These are phyloP conservation scores for Naganishia liquefaciens DNA, from an alignment of 1,284 basidiomycete species.

Conservation along the genomic window DNA sequence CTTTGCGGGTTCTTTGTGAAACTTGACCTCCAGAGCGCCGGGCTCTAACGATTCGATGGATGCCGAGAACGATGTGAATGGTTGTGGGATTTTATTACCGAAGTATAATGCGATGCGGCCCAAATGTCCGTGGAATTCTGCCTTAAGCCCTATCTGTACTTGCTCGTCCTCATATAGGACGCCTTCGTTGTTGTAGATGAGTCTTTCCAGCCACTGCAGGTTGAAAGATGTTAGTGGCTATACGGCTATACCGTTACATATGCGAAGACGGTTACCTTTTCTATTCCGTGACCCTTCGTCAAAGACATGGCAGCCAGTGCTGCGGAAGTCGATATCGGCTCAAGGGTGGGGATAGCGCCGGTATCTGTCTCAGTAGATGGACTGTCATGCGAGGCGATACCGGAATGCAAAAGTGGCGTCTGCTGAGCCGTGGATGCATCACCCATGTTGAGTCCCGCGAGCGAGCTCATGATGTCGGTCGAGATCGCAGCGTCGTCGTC, in stretches of 20 bases:
- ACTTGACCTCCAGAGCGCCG: constrained; percentile 72
- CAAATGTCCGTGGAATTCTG: constrained; percentile 87
- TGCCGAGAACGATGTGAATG: constrained; percentile 85
- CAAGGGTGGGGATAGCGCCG: constrained; percentile 33
- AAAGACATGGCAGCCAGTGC: constrained; percentile 48
- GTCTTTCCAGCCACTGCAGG: constrained; percentile 74
- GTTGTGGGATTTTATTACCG: constrained; percentile 87
- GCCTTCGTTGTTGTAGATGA: constrained; percentile 78
- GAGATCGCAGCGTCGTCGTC: constrained; percentile 41
- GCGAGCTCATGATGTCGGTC: constrained; percentile 69
- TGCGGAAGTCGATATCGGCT: constrained; percentile 29
- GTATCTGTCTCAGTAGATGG: constrained; percentile 1
- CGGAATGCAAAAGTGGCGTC: constrained; percentile 39
- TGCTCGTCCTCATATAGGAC: constrained; percentile 94
- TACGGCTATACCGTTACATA: neutral
- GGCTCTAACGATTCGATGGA: constrained; percentile 72
- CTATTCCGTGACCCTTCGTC: constrained; percentile 68
- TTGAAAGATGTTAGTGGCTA: too few species aligned
- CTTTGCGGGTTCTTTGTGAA: constrained; percentile 80
- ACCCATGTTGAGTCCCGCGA: constrained; percentile 78
- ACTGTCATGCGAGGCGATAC: constrained; percentile 5
- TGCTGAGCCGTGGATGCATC: constrained; percentile 51
- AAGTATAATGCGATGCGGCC: constrained; percentile 92
- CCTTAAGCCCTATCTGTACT: constrained; percentile 94
- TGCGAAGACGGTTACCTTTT: constrained; percentile 58